Evolutionary conservation across 2,329 filamentous ascomycete species (phyloP), one percentile per base, ranked within the genome.

Genomic region (Zymoseptoria passerinii): DNA sequence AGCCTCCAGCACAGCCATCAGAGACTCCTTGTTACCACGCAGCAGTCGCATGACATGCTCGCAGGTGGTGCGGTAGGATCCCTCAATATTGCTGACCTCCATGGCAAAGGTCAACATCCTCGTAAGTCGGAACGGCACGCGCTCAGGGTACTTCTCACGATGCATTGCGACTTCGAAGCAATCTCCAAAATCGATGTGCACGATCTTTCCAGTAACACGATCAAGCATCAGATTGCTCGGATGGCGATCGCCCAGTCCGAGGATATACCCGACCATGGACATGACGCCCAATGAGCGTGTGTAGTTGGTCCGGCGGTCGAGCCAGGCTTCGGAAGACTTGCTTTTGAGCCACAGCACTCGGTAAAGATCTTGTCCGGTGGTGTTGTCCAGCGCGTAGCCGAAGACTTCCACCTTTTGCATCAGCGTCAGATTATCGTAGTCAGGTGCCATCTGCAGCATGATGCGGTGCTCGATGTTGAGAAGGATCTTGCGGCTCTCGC

Each of bases 361-460:
- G 75, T 99, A 99, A 27, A 99, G 80, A 76, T 99, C 94, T 73
- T 99, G 95, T 1, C 94, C 95, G 0, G 94, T 99, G 0, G 94
- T 99, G 73, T 99, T 99, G 76, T 99, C 95, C 60, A 99, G 85
- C 4, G 94, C 95, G 72, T 99, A 99, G 29, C 94, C 92, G 71
- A 99, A 99, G 9, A 99, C 94, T 74, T 99, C 95, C 0, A 99
- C 95, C 77, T 99, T 99, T 72, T 99, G 95, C 94, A 99, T 97
- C 40, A 99, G 83, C 0, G 95, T 97, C 52, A 99, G 84, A 69
- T 96, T 96, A 71, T 99, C 94, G 70, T 97, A 99, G 72, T 99
- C 94, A 0, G 94, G 95, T 23, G 94, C 94, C 94, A 99, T 99
- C 74, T 99, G 95, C 58, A 99, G 80, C 94, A 99, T 99, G 73